Evolutionary conservation across 2,329 filamentous ascomycete genomes (phyloP), one percentile per base, ranked within the genome.

Genomic region (Paracoccidioides brasiliensis): DNA sequence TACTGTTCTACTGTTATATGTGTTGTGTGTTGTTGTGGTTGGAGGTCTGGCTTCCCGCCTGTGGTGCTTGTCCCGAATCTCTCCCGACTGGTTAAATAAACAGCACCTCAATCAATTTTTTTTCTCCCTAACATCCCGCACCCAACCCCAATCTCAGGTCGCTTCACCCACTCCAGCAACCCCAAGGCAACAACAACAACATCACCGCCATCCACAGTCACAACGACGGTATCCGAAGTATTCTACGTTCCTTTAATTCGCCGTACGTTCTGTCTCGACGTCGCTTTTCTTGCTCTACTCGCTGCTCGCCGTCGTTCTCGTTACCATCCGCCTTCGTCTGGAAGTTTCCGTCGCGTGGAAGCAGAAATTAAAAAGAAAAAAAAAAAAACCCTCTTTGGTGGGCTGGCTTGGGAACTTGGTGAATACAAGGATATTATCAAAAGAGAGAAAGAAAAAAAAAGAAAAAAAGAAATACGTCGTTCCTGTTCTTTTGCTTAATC

Each of bases 1-100:
- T 38, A 38, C 12, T 38, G 37, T 38, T 38, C 7, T 38, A 12
- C 12, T 38, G 7, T 35, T 40, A 22, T 22, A 15, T 52, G 45
- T 38, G 30, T 30, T 57, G 35, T 52, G 52, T 43, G 41, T 43
- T 44, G 28, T 41, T 41, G 38, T 51, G 55, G 22, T 22, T 22
- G 22, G 22, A 22, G 22, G 22, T 22, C 22, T 22, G 22, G 22
- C 22, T 22, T 22, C 22, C 22, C 22, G 22, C 22, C 22, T 22
- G n/a, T n/a, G n/a, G n/a, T 42, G 52, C 52, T 49, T 38, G 50
- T 40, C 46, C 38, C 45, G 41, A 52, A 43, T 28, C 42, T 54
- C 38, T 45, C 41, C 41, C 32, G 15, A 46, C 44, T 28, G 12
- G 28, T 30, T 15, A 12, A 12, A 30, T 41, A n/a, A 42, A 15